A percentile compares a stretch with the other conserved stretches of the same genome.
Conservation (phyloP, 495 filamentous ascomycete species). For the Aspergillus carlsbadensis region DNA sequence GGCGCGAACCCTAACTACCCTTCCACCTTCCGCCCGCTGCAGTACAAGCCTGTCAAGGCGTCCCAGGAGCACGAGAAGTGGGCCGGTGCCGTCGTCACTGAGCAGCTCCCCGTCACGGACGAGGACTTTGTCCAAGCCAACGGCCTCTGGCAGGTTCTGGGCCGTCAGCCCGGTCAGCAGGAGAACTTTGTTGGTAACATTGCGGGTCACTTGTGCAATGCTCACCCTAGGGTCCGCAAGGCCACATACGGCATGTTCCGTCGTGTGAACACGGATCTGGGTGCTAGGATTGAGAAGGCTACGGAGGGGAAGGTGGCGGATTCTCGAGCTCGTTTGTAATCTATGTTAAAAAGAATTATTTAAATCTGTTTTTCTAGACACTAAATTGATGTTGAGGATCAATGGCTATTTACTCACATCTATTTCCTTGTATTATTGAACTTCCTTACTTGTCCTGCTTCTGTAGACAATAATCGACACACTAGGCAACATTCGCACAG, state of each 20-base stretch:
- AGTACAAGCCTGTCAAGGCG: conserved; percentile 56
- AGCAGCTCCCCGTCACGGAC: conserved; percentile 49
- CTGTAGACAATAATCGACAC: no score
- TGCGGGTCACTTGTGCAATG: conserved; percentile 49
- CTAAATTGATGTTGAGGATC: no score
- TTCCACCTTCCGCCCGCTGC: conserved; percentile 58
- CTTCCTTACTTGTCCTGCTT: no score
- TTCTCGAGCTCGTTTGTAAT: conserved; percentile 32
- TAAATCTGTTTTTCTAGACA: background rate
- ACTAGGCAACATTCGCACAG: no score
- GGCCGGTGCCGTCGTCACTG: conserved; percentile 46
- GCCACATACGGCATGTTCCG: conserved; percentile 56
- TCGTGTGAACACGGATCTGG: conserved; percentile 43
- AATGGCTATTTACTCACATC: no score
- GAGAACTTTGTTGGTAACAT: conserved; percentile 66
- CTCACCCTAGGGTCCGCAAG: conserved; percentile 51
- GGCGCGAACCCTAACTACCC: conserved; percentile 70
- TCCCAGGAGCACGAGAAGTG: conserved; percentile 65
- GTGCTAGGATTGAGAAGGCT: conserved; percentile 42
- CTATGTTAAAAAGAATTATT: background rate
- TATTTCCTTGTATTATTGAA: no score
- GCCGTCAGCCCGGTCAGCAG: conserved; percentile 60
- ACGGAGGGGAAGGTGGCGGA: conserved; percentile 36
- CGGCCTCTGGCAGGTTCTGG: conserved; percentile 65
- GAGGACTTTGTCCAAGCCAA: conserved; percentile 67